phyloP scores from a whole-genome alignment of 352 stramenopile species.

The Pythium myriotylum region DNA sequence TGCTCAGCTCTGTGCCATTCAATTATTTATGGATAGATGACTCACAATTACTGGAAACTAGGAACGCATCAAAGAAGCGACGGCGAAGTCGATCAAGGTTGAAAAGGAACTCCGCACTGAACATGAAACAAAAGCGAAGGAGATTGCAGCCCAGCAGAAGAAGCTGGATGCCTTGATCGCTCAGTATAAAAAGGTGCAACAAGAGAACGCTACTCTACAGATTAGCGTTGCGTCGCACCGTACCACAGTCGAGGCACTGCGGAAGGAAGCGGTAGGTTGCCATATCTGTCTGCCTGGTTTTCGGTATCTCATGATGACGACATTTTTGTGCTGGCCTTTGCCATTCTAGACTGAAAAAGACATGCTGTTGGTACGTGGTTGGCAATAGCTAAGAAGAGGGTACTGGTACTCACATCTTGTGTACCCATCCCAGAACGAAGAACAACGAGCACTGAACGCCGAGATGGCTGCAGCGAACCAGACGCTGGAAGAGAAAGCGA shows the following conservation, averaged over 20 bases:
- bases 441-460: slow-evolving; percentile 83
- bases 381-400: too few relatives aligned
- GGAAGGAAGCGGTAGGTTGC: slow-evolving; percentile 79
- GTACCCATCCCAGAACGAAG: slow-evolving; percentile 68
- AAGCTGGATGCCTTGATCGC: slow-evolving; percentile 79
- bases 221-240: slow-evolving; percentile 62
- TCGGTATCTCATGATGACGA: neutral
- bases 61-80: slow-evolving; percentile 88
- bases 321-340: too few relatives aligned
- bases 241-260: slow-evolving; percentile 67
- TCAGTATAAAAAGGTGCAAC: slow-evolving; percentile 82
- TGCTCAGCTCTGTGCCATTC: slow-evolving; percentile 26
- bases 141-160: slow-evolving; percentile 72
- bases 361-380: slow-evolving; percentile 65
- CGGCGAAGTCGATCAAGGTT: slow-evolving; percentile 59
- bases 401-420: neutral
- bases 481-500: slow-evolving; percentile 86
- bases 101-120: slow-evolving; percentile 74
- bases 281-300: neutral
- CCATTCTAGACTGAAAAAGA: slow-evolving; percentile 80
- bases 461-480: slow-evolving; percentile 85
- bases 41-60: slow-evolving; percentile 8
- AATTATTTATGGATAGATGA: slow-evolving; percentile 27
- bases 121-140: slow-evolving; percentile 76
- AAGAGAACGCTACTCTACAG: slow-evolving; percentile 82